Conservation (phyloP, 345 rosid genomes). For the Brassica cretica region DNA sequence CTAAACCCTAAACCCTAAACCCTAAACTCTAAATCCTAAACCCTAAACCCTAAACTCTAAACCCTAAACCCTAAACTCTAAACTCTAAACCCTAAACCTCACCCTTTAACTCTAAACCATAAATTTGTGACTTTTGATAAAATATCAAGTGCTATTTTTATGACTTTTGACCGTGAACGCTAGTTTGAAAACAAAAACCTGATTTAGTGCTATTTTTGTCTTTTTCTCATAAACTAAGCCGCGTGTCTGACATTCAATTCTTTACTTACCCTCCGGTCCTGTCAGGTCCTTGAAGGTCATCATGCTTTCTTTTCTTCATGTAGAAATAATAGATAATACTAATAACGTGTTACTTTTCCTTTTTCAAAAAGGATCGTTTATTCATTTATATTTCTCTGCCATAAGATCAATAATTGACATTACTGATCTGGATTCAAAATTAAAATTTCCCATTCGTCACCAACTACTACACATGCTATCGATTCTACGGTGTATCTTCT, state of each 20-base stretch:
- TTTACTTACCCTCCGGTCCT: not conserved
- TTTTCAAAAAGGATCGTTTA: not conserved
- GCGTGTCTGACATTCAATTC: not conserved
- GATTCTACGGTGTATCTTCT: not conserved
- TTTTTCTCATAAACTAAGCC: conserved; percentile 5
- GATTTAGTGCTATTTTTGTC: no score
- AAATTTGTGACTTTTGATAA: no score
- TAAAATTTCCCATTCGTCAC: conserved; percentile 9
- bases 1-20: no score
- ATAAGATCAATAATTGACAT: conserved; percentile 15
- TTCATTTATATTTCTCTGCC: not conserved
- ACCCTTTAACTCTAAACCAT: no score
- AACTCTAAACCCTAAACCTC: no score
- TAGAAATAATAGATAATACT: conserved; percentile 1
- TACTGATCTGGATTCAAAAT: not conserved
- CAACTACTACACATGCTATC: conserved; percentile 1
- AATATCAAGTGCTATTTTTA: no score
- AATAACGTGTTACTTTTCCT: conserved; percentile 1
- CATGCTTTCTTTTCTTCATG: not conserved
- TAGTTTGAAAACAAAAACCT: no score
- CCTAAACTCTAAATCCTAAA: no score
- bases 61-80: no score
- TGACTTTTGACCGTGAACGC: no score
- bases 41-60: no score
- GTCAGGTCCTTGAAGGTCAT: not conserved